Evolutionary conservation across 176 grass and related monocot genomes (phyloP).

Genomic region (Hyparrhenia diplandra): DNA sequence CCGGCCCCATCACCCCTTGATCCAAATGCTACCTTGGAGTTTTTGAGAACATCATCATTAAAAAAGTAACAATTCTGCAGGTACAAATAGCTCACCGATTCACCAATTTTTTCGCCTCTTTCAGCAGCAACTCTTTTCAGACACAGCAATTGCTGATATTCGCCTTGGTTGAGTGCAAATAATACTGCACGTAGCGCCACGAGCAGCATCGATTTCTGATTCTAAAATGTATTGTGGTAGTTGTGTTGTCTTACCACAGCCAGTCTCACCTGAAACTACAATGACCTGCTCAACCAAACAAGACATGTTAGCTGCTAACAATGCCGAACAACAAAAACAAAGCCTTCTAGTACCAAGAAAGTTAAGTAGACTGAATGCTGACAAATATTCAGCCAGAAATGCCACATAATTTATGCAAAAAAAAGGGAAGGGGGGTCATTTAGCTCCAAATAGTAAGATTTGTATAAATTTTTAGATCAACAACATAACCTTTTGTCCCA

Average conservation of each 20-base stretch:
- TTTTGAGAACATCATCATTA: not conserved
- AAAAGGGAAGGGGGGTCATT: too few species aligned
- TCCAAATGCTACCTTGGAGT: not conserved
- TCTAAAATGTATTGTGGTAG: conserved; percentile 96
- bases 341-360: too few species aligned
- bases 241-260: conserved; percentile 97
- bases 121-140: conserved; percentile 97
- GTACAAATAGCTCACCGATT: conserved; percentile 69
- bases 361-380: too few species aligned
- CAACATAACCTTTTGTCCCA: too few species aligned
- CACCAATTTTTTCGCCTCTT: conserved; percentile 95
- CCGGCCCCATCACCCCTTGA: not conserved
- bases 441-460: too few species aligned
- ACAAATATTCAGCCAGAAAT: too few species aligned
- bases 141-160: conserved; percentile 97
- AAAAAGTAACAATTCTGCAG: not conserved
- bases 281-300: conserved; percentile 65
- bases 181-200: conserved; percentile 82
- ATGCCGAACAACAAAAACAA: too few species aligned
- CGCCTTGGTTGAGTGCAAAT: conserved; percentile 96
- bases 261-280: conserved; percentile 96
- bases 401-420: too few species aligned
- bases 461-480: too few species aligned
- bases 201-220: conserved; percentile 88
- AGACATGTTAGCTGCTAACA: conserved; percentile 11